A percentile compares a stretch with the other conserved stretches of the same genome.
phyloP scores from a whole-genome alignment of 2,329 filamentous ascomycete species.

The Tolypocladium paradoxum region DNA sequence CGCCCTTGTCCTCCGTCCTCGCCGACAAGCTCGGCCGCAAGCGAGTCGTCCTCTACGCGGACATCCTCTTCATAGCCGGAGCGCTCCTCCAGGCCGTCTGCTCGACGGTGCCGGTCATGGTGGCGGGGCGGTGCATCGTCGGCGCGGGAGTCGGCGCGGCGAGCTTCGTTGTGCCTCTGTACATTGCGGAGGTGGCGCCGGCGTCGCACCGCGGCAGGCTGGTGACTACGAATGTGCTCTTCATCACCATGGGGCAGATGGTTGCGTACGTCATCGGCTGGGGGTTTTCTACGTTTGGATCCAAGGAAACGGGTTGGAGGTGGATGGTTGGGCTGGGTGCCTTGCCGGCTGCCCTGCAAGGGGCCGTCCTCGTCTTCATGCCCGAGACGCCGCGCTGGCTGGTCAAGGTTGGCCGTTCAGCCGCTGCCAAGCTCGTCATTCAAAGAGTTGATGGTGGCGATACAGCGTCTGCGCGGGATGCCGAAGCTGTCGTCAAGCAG shows the following conservation, averaged over 20 bases:
- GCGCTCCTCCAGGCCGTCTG: slow-evolving; percentile 54
- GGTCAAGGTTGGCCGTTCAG: slow-evolving; percentile 53
- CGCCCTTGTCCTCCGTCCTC: slow-evolving; percentile 52
- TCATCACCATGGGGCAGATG: slow-evolving; percentile 81
- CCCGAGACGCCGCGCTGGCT: slow-evolving; percentile 88
- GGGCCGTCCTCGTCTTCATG: slow-evolving; percentile 56
- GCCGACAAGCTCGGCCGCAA: slow-evolving; percentile 52
- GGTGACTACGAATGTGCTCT: slow-evolving; percentile 71
- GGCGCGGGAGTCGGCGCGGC: slow-evolving; percentile 65
- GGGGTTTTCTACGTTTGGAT: slow-evolving; percentile 50
- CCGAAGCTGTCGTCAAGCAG: slow-evolving; percentile 50
- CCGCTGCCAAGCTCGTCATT: slow-evolving; percentile 55
- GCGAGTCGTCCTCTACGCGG: slow-evolving; percentile 51
- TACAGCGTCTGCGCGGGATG: slow-evolving; percentile 32
- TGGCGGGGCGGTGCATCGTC: slow-evolving; percentile 56
- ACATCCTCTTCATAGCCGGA: slow-evolving; percentile 57
- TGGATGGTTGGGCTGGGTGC: slow-evolving; percentile 88
- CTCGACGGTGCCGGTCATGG: slow-evolving; percentile 50
- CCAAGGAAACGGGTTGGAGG: slow-evolving; percentile 57
- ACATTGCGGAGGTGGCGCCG: slow-evolving; percentile 79
- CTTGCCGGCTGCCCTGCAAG: slow-evolving; percentile 63
- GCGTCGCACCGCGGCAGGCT: slow-evolving; percentile 65
- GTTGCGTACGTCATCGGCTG: slow-evolving; percentile 80
- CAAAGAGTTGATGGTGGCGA: slow-evolving; percentile 48
- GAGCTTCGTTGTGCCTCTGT: slow-evolving; percentile 75